A percentile compares a stretch with the other conserved stretches of the same genome.
phyloP scores from a whole-genome alignment of 108 stramenopile species.

The Cylindrotheca closterium region DNA sequence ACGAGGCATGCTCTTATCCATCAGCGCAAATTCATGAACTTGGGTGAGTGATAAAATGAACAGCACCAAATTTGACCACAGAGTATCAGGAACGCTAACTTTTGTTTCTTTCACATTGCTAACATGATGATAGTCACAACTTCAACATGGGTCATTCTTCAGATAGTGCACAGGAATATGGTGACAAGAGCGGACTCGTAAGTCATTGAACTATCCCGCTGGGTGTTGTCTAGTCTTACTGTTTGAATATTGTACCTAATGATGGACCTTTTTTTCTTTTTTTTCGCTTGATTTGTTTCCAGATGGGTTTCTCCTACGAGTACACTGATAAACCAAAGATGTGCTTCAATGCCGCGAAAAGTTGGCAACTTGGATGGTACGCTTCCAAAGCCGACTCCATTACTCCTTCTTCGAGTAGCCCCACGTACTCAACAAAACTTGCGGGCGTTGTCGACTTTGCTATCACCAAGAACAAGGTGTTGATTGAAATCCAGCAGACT shows the following conservation, averaged over 20 bases:
- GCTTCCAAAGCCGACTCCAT: not conserved
- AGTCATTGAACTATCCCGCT: not conserved
- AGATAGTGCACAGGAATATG: conserved; percentile 36
- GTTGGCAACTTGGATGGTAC: conserved; percentile 64
- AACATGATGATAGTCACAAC: conserved; percentile 21
- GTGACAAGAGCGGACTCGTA: conserved; percentile 40
- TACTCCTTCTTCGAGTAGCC: not conserved
- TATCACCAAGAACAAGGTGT: not conserved
- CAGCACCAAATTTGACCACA: too few relatives aligned
- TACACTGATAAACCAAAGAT: conserved; percentile 30
- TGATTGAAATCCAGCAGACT: not conserved
- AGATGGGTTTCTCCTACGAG: conserved; percentile 46
- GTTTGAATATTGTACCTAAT: not conserved
- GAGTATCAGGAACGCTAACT: not conserved
- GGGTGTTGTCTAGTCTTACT: not conserved
- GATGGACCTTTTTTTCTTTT: not conserved
- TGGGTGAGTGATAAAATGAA: too few relatives aligned
- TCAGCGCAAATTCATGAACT: conserved; percentile 65
- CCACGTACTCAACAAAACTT: not conserved
- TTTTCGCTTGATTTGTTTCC: not conserved
- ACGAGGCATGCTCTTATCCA: conserved; percentile 49
- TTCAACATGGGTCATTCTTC: conserved; percentile 45
- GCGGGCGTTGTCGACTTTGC: conserved; percentile 1
- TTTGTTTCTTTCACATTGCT: not conserved
- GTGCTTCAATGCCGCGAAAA: conserved; percentile 63